Percentiles rank a stretch among this genome's conserved stretches.
Evolutionary conservation across 208 protist genomes (phyloP).

Genomic region (Acanthamoeba rhysodes): DNA sequence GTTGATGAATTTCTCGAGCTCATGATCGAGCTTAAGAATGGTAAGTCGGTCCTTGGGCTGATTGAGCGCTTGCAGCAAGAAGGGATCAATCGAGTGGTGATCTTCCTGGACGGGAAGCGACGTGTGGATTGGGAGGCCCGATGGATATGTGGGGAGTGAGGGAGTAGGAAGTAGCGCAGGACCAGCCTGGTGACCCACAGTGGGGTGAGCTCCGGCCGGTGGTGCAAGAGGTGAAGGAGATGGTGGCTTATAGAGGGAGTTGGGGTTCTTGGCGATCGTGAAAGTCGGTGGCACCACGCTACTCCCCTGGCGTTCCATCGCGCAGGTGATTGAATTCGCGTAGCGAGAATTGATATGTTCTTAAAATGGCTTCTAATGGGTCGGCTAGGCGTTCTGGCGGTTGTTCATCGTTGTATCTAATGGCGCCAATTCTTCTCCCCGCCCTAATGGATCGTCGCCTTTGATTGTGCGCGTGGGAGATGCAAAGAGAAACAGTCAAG

Average conservation of each 20-base stretch:
- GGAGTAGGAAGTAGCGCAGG: background rate
- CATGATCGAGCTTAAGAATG: conserved; percentile 71
- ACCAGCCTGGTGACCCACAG: background rate
- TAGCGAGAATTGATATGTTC: background rate
- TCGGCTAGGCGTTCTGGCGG: no score
- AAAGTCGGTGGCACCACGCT: background rate
- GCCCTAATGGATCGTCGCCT: no score
- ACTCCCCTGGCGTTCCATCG: background rate
- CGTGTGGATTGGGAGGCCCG: no score
- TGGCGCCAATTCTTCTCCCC: no score
- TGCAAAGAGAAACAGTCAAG: no score
- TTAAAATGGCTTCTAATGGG: background rate
- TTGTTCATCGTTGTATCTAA: no score
- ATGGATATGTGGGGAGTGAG: background rate
- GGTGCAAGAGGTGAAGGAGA: background rate
- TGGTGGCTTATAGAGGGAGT: background rate
- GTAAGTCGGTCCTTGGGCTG: conserved; percentile 60
- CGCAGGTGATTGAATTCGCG: background rate
- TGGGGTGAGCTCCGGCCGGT: background rate
- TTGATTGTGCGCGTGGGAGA: no score
- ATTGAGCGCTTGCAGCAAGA: conserved; percentile 56
- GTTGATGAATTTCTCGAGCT: conserved; percentile 75
- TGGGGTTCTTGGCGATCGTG: background rate
- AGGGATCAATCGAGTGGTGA: conserved; percentile 50
- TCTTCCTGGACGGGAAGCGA: background rate